Evolutionary conservation across 176 grass and related monocot species (phyloP), one percentile per base, ranked within the genome.

Genomic region (Aegilops umbellulata): DNA sequence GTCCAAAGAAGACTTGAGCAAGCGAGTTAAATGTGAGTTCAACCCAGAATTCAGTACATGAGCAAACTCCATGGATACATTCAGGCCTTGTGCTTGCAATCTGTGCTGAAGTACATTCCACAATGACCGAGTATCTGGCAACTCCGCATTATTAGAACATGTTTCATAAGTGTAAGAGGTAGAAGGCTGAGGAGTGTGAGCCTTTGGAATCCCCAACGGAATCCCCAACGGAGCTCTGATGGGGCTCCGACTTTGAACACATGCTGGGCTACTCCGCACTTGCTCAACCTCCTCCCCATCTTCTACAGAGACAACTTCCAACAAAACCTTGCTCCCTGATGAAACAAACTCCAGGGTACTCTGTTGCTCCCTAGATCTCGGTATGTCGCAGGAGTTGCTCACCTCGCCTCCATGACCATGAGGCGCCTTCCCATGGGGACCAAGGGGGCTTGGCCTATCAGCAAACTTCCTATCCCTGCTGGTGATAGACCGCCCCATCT

Each of bases 221-320:
- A 90, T 74, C 46, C 88, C 83, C 82, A 86, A 69, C 1, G 88
- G 83, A 26, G 88, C 88, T 78, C 83, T 86, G 38, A 90, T 49
- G 0, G 88, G 88, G 83, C 83, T 90, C 35, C 69, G 36, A 77
- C 83, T 90, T 66, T 90, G 88, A n/a, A 90, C 78, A 44, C 88
- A 89, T 20, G 39, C 46, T 67, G 55, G 72, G 77, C 41, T 86
- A 27, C 55, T 69, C 23, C 88, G 77, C 46, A 82, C 83, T 90
- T 90, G 88, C 77, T 90, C 88, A 74, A 90, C 88, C 77, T 90
- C 88, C 66, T 90, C 78, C 63, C 88, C 83, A 51, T 90, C 88
- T 57, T 90, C 88, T 13, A 90, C 88, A 49, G 88, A 90, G 6
- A 72, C 88, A 60, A 82, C 83, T 76, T 89, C 87, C 79, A 81